phyloP scores from a whole-genome alignment of 2,329 filamentous ascomycete genomes.

The Leptographium radiaticola region DNA sequence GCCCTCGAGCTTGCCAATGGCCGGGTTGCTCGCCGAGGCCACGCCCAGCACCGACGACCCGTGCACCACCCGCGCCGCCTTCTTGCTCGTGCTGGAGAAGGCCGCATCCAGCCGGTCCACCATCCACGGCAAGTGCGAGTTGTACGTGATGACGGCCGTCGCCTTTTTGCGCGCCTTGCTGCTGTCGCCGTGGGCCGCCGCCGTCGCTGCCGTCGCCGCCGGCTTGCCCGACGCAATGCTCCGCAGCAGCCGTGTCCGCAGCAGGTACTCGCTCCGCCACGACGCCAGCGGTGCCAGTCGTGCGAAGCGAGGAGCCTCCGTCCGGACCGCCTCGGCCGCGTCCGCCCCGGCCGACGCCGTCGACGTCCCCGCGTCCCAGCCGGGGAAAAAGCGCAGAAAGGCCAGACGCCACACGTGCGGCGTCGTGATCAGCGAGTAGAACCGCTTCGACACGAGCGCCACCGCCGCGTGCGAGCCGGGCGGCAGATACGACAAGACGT shows the following conservation, averaged over 20 bases:
- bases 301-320: conserved; percentile 68
- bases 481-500: conserved; percentile 80
- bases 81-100: conserved; percentile 51
- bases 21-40: conserved; percentile 73
- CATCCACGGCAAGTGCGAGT: conserved; percentile 66
- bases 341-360: neutral
- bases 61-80: conserved; percentile 67
- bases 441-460: conserved; percentile 74
- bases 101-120: conserved; percentile 69
- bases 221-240: conserved; percentile 76
- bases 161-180: conserved; percentile 46
- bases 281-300: conserved; percentile 74
- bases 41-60: conserved; percentile 67
- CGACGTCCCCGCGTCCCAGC: conserved; percentile 33
- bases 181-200: conserved; percentile 13
- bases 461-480: conserved; percentile 73
- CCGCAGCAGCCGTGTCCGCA: conserved; percentile 71
- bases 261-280: conserved; percentile 91
- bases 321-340: conserved; percentile 40
- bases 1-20: conserved; percentile 58
- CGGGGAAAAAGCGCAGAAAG: conserved; percentile 82
- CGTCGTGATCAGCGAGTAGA: conserved; percentile 76
- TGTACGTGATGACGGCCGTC: conserved; percentile 70
- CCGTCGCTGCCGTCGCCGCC: conserved; percentile 19
- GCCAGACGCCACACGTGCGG: conserved; percentile 90